Base-by-base conservation (phyloP, 2,329 filamentous ascomycete genomes). In the Gnomoniopsis sp. region DNA sequence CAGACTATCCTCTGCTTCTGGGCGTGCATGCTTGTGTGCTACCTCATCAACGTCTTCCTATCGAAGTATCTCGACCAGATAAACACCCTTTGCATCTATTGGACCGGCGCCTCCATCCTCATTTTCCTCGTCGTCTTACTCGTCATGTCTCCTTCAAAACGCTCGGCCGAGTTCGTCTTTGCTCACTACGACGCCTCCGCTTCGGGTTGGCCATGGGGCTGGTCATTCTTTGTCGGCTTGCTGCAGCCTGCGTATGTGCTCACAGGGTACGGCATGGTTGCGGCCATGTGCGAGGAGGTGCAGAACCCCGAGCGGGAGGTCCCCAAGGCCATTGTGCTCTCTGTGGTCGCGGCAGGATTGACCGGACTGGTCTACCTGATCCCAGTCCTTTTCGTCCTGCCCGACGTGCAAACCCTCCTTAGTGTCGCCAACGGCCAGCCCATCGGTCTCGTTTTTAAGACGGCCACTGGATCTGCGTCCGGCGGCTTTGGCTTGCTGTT, bases 401-500 rank as follows among this genome's bases (percentile, higher is more conserved):
- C 89, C 0, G 81, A 88, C 52, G 81, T 92, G 7, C 66, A 83
- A 62, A 72, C 77, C 49, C 81, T 93, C 17, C 83, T 90, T 30
- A 71, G 73, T 2, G 87, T 89, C 15, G 81, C 87, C 22, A 90
- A 86, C 66, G 87, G 87, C 10, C 90, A 93, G 66, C 89, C 90
- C 1, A 89, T 93, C 62, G 88, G 88, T 10, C 77, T 88, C 3
- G 75, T 93, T 34, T 93, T 93, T 80, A 90, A 90, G 74, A 86
- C 77, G 0, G 89, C 86, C 11, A 92, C 89, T 0, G 89, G 89
- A 1, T 89, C 87, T 21, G 80, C 87, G 1, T 85, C 77, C 6
- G 90, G 88, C 23, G 90, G 89, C 0, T 91, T 93, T 64, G 88
- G 87, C 0, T 78, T 93, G 6, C 78, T 92, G 15, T 89, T 93